Conservation (phyloP, 768 basidiomycete genomes). For the Lyophyllum shimeji region DNA sequence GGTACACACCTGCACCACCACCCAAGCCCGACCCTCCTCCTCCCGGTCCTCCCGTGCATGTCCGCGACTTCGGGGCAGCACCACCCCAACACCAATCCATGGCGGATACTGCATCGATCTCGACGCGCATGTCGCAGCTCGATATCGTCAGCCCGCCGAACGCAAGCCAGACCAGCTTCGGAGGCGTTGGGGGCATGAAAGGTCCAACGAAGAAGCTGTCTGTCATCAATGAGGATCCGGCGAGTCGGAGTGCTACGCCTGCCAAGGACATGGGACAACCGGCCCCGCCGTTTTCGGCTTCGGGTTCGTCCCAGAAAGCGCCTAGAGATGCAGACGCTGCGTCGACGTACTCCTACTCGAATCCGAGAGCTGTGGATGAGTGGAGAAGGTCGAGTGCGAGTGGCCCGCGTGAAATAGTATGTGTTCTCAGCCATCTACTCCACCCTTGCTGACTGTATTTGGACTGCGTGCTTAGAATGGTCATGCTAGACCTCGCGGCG, state of each 20-base stretch:
- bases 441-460: not conserved
- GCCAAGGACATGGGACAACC: slow-evolving; percentile 4
- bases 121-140: slow-evolving; percentile 35
- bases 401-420: slow-evolving; percentile 10
- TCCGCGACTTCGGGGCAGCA: slow-evolving; percentile 19
- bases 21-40: not conserved
- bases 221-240: slow-evolving; percentile 40
- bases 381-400: slow-evolving; percentile 20
- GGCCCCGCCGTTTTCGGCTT: too few species aligned
- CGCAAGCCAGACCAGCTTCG: slow-evolving; percentile 19
- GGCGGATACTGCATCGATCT: slow-evolving; percentile 22
- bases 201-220: slow-evolving; percentile 30
- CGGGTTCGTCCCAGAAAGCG: not conserved
- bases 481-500: not conserved
- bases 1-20: slow-evolving; percentile 28
- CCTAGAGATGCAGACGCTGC: slow-evolving; percentile 1
- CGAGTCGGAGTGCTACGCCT: slow-evolving; percentile 29
- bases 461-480: slow-evolving; percentile 3
- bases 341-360: too few species aligned
- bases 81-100: slow-evolving; percentile 24
- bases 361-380: slow-evolving; percentile 16
- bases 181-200: slow-evolving; percentile 18
- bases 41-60: slow-evolving; percentile 20
- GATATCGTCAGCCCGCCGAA: slow-evolving; percentile 33
- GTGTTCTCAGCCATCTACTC: not conserved